Evolutionary conservation across 1,284 basidiomycete genomes (phyloP).

Genomic region (Cystobasidium pallidum): DNA sequence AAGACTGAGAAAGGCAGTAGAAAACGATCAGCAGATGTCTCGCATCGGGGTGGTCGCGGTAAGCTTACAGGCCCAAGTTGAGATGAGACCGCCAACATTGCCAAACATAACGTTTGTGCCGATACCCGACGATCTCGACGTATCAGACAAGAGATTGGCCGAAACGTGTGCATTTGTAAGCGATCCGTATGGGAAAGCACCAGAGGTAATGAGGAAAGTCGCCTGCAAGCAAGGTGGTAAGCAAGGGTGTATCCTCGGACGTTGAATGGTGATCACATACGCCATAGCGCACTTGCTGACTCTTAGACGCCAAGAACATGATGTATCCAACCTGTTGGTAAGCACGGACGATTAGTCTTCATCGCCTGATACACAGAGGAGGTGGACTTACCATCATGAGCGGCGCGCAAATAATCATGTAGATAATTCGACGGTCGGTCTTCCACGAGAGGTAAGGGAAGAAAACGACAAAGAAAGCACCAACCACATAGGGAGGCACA

Average conservation of each 20-base stretch:
- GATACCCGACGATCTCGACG: slow-evolving; percentile 52
- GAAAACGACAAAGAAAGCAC: slow-evolving; percentile 50
- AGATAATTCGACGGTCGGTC: slow-evolving; percentile 52
- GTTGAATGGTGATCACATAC: slow-evolving; percentile 42
- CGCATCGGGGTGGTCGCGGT: not conserved
- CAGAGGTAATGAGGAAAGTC: slow-evolving; percentile 53
- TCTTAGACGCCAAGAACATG: slow-evolving; percentile 51
- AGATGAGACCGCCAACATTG: slow-evolving; percentile 53
- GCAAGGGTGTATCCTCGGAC: not conserved
- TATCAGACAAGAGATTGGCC: slow-evolving; percentile 54
- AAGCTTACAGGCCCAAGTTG: slow-evolving; percentile 50
- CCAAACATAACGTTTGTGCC: slow-evolving; percentile 53
- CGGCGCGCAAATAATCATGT: slow-evolving; percentile 51
- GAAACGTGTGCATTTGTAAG: slow-evolving; percentile 42
- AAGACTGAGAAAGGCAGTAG: slow-evolving; percentile 44
- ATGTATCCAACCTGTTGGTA: slow-evolving; percentile 48
- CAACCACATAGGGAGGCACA: slow-evolving; percentile 55
- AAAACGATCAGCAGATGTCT: not conserved
- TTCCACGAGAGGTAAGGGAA: slow-evolving; percentile 54
- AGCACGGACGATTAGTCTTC: slow-evolving; percentile 35
- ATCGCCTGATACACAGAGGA: no score
- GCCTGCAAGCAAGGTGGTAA: not conserved
- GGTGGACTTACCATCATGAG: slow-evolving; percentile 55
- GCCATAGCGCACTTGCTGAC: slow-evolving; percentile 52
- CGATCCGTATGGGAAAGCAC: slow-evolving; percentile 54